Evolutionary conservation across 192 early-diverging fungal genomes (phyloP).

Genomic region (Backusella liffmaniae): DNA sequence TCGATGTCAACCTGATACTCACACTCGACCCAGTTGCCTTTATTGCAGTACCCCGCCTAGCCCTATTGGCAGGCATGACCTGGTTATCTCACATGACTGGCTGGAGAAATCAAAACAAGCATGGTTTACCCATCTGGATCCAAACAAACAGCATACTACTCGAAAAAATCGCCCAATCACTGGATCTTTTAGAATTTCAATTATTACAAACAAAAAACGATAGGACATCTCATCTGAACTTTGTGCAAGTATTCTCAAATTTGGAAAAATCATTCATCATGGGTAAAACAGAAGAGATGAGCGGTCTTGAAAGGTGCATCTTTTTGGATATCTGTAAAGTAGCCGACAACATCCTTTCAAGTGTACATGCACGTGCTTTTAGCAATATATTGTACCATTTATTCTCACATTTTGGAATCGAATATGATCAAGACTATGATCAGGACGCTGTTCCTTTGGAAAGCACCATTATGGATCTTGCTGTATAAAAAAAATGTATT

Average conservation of each 20-base stretch:
- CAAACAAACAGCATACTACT: not conserved
- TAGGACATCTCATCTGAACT: not conserved
- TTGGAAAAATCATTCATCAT: not conserved
- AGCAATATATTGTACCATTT: not conserved
- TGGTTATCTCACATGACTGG: conserved; percentile 12
- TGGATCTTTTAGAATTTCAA: not conserved
- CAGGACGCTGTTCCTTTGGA: conserved; percentile 4
- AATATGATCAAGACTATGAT: not conserved
- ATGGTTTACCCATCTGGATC: not conserved
- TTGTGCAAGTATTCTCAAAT: not conserved
- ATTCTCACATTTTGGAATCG: not conserved
- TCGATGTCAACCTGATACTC: not conserved
- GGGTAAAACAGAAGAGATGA: not conserved
- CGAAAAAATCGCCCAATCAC: not conserved
- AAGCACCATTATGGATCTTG: not conserved
- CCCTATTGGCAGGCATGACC: conserved; percentile 10
- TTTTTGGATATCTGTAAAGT: conserved; percentile 11
- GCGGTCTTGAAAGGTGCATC: not conserved
- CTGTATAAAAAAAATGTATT: not conserved
- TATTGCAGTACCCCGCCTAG: conserved; percentile 8
- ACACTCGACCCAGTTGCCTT: not conserved
- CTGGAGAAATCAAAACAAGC: not conserved
- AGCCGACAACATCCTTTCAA: not conserved
- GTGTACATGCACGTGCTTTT: not conserved
- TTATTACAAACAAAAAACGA: not conserved